Base-by-base conservation (phyloP, 805 yeast species). In the Ogataea dorogensis region DNA sequence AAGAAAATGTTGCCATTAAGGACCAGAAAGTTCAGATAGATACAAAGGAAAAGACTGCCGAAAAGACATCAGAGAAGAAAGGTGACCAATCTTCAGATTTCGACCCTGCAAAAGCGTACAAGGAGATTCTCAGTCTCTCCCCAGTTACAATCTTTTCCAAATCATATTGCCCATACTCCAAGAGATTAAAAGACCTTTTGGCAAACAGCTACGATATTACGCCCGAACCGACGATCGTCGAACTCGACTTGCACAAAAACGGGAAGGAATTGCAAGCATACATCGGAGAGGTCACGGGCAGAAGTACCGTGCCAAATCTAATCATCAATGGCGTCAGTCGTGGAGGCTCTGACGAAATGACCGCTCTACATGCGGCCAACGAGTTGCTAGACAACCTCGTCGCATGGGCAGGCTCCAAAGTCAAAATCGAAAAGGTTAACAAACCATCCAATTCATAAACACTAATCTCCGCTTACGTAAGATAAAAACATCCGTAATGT, bases 271-370 rank as follows among this genome's bases (percentile, higher is more conserved):
- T 93, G 42, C 97, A 89, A 61, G 74, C 67, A 12, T 81, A 82
- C 59, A 70, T 93, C 34, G 81, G 71, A 12, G 66, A 70, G 33
- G 59, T 71, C 38, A 77, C 95, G 4, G 94, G 93, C 5, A 77
- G 96, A 49, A 64, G 64, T 18, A 91, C 98, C 0, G 98, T 93
- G 10, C 98, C 98, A 17, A 93, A 93, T 56, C 74, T 93, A 14
- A 68, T 86, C 36, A 74, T 91, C 36, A 82, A 79, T 38, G 82
- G 84, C 7, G 58, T 72, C 17, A 80, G 91, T 31, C 72, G 84
- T 47, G 98, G 98, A 24, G 98, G 98, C 3, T 77, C 77, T 25
- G 96, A 87, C 58, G 97, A 89, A 38, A 76, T 93, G 58, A 67
- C 60, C 17, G 68, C 64, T 21, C 63, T 86, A 39, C 88, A 86